These are phyloP conservation scores for Corchorus olitorius DNA, from an alignment of 345 rosid genomes.

Conservation along the genomic window DNA sequence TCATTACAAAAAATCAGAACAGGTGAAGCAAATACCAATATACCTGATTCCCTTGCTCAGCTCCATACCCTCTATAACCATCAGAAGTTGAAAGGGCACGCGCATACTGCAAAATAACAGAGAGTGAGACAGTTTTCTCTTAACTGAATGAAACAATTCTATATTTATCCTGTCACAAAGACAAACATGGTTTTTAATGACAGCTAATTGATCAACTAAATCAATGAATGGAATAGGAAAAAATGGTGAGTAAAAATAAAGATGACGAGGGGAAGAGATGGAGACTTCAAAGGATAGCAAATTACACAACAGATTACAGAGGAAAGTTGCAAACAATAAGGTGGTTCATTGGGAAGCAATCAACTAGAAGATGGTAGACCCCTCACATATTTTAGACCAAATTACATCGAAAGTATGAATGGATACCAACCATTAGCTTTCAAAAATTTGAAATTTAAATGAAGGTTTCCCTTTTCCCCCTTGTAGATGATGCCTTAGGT, in stretches of 20 bases:
- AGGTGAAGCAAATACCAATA: neutral
- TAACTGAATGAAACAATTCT: neutral
- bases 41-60: constrained; percentile 67
- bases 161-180: neutral
- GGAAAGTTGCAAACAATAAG: too few species aligned
- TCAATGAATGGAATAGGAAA: too few species aligned
- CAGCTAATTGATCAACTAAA: neutral
- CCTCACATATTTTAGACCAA: neutral
- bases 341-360: too few species aligned
- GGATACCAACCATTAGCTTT: neutral
- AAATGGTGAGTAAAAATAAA: too few species aligned
- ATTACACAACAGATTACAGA: too few species aligned
- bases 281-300: too few species aligned
- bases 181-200: neutral
- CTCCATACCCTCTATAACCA: constrained; percentile 61
- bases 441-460: too few species aligned
- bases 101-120: constrained; percentile 49
- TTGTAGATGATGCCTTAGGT: neutral
- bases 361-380: too few species aligned
- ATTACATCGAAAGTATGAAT: neutral
- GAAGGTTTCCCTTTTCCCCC: neutral
- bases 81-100: constrained; percentile 52
- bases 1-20: neutral
- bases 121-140: constrained; percentile 6
- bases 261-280: too few species aligned